Evolutionary conservation across 106 monocot species (phyloP).

Genomic region (Vanilla planifolia): DNA sequence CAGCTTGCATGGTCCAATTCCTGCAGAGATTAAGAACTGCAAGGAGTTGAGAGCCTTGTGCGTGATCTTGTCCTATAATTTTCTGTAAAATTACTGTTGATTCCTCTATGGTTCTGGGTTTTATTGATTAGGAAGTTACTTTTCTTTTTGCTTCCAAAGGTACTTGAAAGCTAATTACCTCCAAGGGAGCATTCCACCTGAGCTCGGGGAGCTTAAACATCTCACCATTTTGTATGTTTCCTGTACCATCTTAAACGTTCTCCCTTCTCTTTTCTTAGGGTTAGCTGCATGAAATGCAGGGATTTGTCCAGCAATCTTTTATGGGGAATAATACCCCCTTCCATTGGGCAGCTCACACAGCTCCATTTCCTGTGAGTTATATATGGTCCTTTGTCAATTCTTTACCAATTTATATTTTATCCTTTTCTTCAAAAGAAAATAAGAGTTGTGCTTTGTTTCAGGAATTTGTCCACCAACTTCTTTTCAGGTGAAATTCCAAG

Average conservation of each 20-base stretch:
- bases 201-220: constrained; percentile 58
- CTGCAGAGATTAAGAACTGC: constrained; percentile 76
- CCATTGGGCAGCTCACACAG: constrained; percentile 51
- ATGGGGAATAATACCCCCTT: constrained; percentile 72
- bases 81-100: not conserved
- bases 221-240: constrained; percentile 68
- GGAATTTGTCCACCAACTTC: constrained; percentile 91
- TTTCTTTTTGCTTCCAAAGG: constrained; percentile 25
- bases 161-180: constrained; percentile 88
- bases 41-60: constrained; percentile 82
- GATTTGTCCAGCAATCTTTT: constrained; percentile 93
- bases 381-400: not conserved
- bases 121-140: not conserved
- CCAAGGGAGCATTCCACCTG: constrained; percentile 78
- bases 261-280: not conserved
- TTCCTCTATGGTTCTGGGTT: not conserved
- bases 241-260: not conserved
- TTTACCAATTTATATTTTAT: not conserved
- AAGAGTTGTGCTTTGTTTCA: constrained; percentile 17
- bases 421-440: not conserved
- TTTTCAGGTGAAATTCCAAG: constrained; percentile 96
- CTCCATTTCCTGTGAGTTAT: constrained; percentile 87
- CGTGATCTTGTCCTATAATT: constrained; percentile 1
- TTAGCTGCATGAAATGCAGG: constrained; percentile 28
- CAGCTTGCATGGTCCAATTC: constrained; percentile 79